Evolutionary conservation across 768 basidiomycete species (phyloP).

Genomic region (Lactarius psammicola): DNA sequence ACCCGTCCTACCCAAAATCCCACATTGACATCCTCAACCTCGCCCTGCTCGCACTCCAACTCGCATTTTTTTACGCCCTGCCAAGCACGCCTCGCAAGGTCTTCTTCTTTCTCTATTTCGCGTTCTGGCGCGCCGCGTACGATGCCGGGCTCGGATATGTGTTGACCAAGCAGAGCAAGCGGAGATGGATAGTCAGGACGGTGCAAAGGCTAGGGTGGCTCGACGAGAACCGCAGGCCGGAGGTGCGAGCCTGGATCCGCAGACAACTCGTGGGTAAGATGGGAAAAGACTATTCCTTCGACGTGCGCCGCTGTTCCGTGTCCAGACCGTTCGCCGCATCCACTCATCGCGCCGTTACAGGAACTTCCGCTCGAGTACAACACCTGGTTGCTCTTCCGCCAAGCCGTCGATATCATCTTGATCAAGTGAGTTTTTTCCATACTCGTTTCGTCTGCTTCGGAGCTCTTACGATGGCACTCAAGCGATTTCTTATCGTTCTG

Average conservation of each 20-base stretch:
- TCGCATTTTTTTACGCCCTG: conserved; percentile 68
- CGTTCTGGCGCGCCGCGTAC: conserved; percentile 90
- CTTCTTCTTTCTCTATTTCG: conserved; percentile 89
- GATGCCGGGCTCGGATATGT: conserved; percentile 94
- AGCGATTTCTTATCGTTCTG: conserved; percentile 95
- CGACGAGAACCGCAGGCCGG: conserved; percentile 64
- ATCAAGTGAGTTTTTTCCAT: conserved; percentile 66
- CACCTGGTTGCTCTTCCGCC: conserved; percentile 93
- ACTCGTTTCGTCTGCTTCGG: not conserved
- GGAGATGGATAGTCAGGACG: conserved; percentile 86
- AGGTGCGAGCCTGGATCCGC: conserved; percentile 77
- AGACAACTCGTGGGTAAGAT: conserved; percentile 87
- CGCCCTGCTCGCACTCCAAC: conserved; percentile 71
- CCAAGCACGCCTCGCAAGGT: conserved; percentile 51
- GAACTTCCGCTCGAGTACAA: conserved; percentile 92
- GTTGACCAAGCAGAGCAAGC: conserved; percentile 92
- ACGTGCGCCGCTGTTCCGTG: conserved; percentile 51
- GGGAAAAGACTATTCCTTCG: conserved; percentile 92
- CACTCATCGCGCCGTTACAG: conserved; percentile 39
- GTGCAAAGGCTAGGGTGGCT: conserved; percentile 84
- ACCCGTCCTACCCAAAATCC: conserved; percentile 81
- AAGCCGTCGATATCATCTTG: conserved; percentile 93
- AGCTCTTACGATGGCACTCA: conserved; percentile 9
- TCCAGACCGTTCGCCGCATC: conserved; percentile 14
- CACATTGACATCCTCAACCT: conserved; percentile 87